Evolutionary conservation across 2,329 filamentous ascomycete genomes (phyloP), one percentile per base, ranked within the genome.

Genomic region (Pseudocercospora pini-densiflorae): DNA sequence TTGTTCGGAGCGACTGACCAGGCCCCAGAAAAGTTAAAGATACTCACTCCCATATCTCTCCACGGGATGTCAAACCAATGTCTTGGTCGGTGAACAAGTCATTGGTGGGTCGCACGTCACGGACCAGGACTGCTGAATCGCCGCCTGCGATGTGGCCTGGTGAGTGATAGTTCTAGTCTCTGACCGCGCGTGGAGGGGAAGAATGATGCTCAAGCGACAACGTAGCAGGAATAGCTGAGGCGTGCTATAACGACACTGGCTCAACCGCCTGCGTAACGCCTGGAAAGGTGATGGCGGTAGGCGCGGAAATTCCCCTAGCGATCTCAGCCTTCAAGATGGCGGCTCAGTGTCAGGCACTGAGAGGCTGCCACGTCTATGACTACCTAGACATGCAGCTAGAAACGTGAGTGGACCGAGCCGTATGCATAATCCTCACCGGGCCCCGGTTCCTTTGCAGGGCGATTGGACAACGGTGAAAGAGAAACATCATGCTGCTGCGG

Each of bases 331-430:
- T 60, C 63, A 40, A 54, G 57, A 33, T 67, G 67, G 62, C 60
- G 54, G 60, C 55, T 65, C 59, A 54, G 60, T 55, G 65, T 66
- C 62, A 69, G 69, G 71, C 70, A 67, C 64, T 68, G 69, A 74
- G 67, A 69, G 68, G 63, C 64, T 76, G 74, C 73, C 74, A 76
- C 74, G 74, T 75, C 70, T 63, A 62, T 66, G 68, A 59, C 45
- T 40, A 61, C n/a, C 55, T 33, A 19, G 51, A 4, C 16, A 55
- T 70, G 67, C 68, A 68, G 70, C 72, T 73, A 72, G 71, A 54
- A 43, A 53, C 59, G 59, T 33, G 65, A 24, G 55, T 58, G 55
- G 55, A 58, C 55, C 55, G 55, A 58, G 31, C 55, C 55, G 55
- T 31, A 58, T 58, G 55, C 55, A 58, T 10, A 58, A 58, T 24